Evolutionary conservation across 1,284 basidiomycete genomes (phyloP).

Genomic region (Grifola frondosa): DNA sequence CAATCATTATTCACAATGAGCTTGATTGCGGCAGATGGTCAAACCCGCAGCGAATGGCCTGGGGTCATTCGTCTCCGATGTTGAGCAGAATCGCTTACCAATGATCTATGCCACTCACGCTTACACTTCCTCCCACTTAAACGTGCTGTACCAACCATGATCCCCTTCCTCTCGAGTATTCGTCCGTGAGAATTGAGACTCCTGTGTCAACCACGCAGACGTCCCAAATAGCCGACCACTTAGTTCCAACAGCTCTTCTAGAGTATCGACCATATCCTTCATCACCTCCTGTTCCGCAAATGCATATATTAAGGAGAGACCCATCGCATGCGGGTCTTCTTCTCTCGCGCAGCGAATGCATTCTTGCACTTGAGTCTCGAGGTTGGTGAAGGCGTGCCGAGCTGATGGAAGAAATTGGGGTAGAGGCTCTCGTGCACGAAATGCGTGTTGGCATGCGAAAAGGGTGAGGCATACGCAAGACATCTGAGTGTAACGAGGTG

Average conservation of each 20-base stretch:
- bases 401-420: constrained; percentile 53
- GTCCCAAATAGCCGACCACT: constrained; percentile 47
- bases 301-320: constrained; percentile 42
- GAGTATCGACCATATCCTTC: constrained; percentile 41
- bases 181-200: constrained; percentile 22
- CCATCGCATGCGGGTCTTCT: constrained; percentile 33
- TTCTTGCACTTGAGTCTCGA: constrained; percentile 40
- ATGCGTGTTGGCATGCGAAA: constrained; percentile 52
- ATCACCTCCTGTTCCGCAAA: constrained; percentile 47
- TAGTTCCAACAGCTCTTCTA: constrained; percentile 43
- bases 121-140: constrained; percentile 23
- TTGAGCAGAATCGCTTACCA: too few relatives aligned
- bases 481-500: constrained; percentile 28
- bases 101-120: not conserved
- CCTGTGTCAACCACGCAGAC: constrained; percentile 40
- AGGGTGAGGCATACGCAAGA: constrained; percentile 49
- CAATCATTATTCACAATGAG: too few relatives aligned
- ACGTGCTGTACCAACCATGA: constrained; percentile 31
- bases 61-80: too few relatives aligned
- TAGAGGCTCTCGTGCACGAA: constrained; percentile 46
- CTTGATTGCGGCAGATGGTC: too few relatives aligned
- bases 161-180: constrained; percentile 24
- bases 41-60: too few relatives aligned
- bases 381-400: constrained; percentile 38
- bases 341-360: constrained; percentile 32